phyloP scores from a whole-genome alignment of 176 grass and related monocot genomes.

The Pontederia crassipes region DNA sequence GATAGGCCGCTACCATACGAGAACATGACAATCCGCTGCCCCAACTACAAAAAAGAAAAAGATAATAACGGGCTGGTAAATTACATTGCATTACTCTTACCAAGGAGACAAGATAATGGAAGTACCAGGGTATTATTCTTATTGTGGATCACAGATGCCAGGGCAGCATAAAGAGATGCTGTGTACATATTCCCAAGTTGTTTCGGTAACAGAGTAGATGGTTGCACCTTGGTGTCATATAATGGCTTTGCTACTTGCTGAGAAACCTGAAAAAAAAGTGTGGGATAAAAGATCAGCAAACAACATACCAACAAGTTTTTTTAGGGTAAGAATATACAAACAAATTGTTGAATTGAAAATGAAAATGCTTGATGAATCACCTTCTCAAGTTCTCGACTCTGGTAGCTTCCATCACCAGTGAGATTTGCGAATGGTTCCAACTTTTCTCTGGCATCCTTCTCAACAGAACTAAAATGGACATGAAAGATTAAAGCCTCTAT shows the following conservation, averaged over 20 bases:
- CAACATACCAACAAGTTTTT: conserved; percentile 11
- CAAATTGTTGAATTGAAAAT: background rate
- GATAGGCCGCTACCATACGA: conserved; percentile 96
- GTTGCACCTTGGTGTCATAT: conserved; percentile 75
- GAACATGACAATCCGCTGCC: conserved; percentile 91
- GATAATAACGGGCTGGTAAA: background rate
- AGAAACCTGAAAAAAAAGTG: conserved; percentile 43
- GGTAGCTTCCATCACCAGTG: conserved; percentile 44
- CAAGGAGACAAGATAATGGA: background rate
- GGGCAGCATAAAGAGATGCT: conserved; percentile 72
- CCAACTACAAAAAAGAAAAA: conserved; percentile 32
- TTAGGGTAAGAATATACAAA: no score
- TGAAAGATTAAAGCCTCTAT: no score
- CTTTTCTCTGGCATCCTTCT: conserved; percentile 56
- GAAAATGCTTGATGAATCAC: conserved; percentile 14
- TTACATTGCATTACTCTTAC: conserved; percentile 2
- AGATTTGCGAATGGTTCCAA: conserved; percentile 49
- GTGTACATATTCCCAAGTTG: conserved; percentile 79
- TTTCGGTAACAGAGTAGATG: conserved; percentile 59
- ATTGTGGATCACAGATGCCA: conserved; percentile 48
- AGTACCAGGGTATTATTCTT: conserved; percentile 60
- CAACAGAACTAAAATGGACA: conserved; percentile 32
- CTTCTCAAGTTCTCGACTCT: conserved; percentile 67
- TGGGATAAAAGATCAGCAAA: conserved; percentile 15
- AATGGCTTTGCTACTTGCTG: conserved; percentile 84